A percentile compares a stretch with the other conserved stretches of the same genome.
These are phyloP conservation scores for Chytridium lagenaria DNA, from an alignment of 371 early-diverging fungal genomes.

Conservation along the genomic window DNA sequence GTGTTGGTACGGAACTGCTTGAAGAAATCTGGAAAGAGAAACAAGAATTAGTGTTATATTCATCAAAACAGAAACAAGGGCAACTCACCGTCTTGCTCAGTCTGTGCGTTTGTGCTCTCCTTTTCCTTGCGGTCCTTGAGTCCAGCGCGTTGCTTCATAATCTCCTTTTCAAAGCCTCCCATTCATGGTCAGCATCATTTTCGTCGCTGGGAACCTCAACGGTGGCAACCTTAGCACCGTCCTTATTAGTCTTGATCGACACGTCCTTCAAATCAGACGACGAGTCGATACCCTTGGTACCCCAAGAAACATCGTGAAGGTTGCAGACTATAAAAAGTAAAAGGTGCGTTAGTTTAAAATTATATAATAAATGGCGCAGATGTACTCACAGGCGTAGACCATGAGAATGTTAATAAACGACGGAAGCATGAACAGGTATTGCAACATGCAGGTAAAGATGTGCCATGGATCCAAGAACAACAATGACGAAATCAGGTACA, in stretches of 20 bases:
- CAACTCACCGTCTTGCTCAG: conserved; percentile 71
- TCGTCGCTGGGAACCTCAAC: conserved; percentile 76
- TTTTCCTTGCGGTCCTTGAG: conserved; percentile 48
- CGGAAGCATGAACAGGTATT: conserved; percentile 77
- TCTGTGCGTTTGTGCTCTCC: conserved; percentile 65
- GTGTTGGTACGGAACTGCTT: conserved; percentile 81
- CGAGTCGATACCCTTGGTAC: conserved; percentile 69
- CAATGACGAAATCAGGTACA: conserved; percentile 81
- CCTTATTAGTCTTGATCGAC: conserved; percentile 21
- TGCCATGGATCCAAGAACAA: conserved; percentile 92
- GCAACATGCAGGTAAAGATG: conserved; percentile 80
- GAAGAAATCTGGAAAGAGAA: conserved; percentile 63
- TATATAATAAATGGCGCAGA: not conserved
- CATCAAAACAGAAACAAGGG: not conserved
- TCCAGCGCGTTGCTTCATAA: conserved; percentile 61
- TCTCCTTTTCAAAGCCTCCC: conserved; percentile 21
- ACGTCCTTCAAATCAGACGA: conserved; percentile 31
- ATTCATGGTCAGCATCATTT: conserved; percentile 70
- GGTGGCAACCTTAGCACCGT: conserved; percentile 34
- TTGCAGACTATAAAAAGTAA: conserved; percentile 41
- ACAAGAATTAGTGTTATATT: not conserved
- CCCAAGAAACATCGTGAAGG: conserved; percentile 85
- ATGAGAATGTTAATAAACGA: conserved; percentile 79
- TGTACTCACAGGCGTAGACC: conserved; percentile 82
- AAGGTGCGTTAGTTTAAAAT: not conserved